phyloP scores from a whole-genome alignment of 495 filamentous ascomycete genomes.

The Cairneyella variabilis region DNA sequence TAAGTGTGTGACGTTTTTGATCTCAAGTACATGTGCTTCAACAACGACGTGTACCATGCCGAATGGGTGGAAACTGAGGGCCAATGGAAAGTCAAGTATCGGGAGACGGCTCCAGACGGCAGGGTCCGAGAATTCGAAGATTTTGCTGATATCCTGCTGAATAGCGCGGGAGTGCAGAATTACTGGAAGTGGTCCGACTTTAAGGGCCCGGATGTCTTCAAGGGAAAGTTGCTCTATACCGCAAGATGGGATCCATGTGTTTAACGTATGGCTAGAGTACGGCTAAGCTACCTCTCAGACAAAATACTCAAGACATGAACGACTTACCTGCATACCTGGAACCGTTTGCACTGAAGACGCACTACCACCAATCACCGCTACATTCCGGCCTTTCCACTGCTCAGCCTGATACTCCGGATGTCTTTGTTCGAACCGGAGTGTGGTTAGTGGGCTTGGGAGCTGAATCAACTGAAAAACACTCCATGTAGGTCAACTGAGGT shows the following conservation, averaged over 20 bases:
- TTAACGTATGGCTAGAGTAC: too few species aligned
- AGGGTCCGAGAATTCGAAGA: not conserved
- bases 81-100: not conserved
- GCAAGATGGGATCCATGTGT: not conserved
- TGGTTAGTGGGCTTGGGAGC: not conserved
- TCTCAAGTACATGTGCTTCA: not conserved
- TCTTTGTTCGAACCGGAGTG: constrained; percentile 2
- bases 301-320: too few species aligned
- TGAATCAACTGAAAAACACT: too few species aligned
- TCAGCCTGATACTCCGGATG: not conserved
- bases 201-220: not conserved
- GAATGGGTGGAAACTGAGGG: not conserved
- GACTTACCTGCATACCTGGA: too few species aligned
- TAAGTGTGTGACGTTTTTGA: not conserved
- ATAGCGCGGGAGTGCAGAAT: not conserved
- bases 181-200: not conserved
- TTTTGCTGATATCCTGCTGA: not conserved
- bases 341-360: too few species aligned
- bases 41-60: not conserved
- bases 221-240: not conserved
- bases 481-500: too few species aligned
- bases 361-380: too few species aligned
- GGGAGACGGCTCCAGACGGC: not conserved
- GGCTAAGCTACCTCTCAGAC: too few species aligned
- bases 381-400: too few species aligned